Evolutionary conservation across 441 rosid genomes (phyloP).

Genomic region (Gossypium schwendimanii): DNA sequence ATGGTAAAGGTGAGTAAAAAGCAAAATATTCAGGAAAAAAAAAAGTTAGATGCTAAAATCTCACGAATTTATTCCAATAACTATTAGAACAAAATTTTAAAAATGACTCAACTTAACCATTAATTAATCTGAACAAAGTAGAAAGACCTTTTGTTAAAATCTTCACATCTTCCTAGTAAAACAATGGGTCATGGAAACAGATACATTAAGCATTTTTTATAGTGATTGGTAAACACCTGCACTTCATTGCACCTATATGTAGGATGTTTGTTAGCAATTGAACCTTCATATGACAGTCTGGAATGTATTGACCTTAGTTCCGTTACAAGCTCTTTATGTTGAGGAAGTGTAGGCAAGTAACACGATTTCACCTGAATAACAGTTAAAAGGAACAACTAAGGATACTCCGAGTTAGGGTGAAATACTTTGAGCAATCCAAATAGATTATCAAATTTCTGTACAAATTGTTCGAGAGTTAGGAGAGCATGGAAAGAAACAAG

Average conservation of each 20-base stretch:
- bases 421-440: background rate
- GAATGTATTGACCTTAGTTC: slow-evolving; percentile 72
- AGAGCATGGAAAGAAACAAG: background rate
- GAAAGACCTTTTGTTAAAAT: background rate
- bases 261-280: slow-evolving; percentile 62
- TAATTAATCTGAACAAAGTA: background rate
- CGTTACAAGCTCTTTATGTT: slow-evolving; percentile 57
- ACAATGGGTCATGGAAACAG: background rate
- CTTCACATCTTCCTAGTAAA: background rate
- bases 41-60: background rate
- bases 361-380: slow-evolving; percentile 45
- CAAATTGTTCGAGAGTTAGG: background rate
- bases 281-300: slow-evolving; percentile 49
- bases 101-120: background rate
- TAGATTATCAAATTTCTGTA: background rate
- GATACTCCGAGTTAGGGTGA: background rate
- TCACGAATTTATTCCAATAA: background rate
- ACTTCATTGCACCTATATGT: slow-evolving; percentile 73
- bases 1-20: background rate
- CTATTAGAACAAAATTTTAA: background rate
- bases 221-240: slow-evolving; percentile 49
- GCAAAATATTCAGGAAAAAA: background rate
- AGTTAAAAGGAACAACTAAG: slow-evolving; percentile 8
- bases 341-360: slow-evolving; percentile 72
- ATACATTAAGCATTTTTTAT: slow-evolving; percentile 1